Percentiles rank a stretch among this genome's conserved stretches.
These are phyloP conservation scores for Arabis alpina DNA, from an alignment of 345 rosid genomes.

Conservation along the genomic window DNA sequence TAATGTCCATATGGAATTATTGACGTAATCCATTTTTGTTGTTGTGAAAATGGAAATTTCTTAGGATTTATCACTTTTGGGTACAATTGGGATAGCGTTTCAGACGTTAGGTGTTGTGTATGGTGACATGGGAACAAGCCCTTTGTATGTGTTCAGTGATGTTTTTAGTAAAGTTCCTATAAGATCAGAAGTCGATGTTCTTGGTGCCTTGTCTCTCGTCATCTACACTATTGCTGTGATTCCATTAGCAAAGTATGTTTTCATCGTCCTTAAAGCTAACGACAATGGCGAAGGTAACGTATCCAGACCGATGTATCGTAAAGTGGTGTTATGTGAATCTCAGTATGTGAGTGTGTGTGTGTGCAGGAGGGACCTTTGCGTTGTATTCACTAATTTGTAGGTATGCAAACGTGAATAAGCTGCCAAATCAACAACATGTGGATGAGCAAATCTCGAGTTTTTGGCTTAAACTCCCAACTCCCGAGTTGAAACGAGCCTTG, in stretches of 20 bases:
- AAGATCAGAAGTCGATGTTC: slow-evolving; percentile 77
- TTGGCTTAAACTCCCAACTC: slow-evolving; percentile 91
- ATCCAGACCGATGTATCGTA: slow-evolving; percentile 17
- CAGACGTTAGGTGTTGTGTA: slow-evolving; percentile 98
- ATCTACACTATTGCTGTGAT: slow-evolving; percentile 91
- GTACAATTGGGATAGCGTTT: slow-evolving; percentile 78
- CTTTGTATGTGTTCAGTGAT: slow-evolving; percentile 89
- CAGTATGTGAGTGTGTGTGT: slow-evolving; percentile 41
- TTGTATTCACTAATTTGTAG: slow-evolving; percentile 84
- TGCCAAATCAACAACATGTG: slow-evolving; percentile 93
- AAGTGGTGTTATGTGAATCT: slow-evolving; percentile 51
- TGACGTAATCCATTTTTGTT: slow-evolving; percentile 1
- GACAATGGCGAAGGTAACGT: slow-evolving; percentile 90
- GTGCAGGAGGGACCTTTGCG: slow-evolving; percentile 97
- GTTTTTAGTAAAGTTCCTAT: slow-evolving; percentile 92
- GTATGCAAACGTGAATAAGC: slow-evolving; percentile 84
- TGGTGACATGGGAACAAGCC: slow-evolving; percentile 98
- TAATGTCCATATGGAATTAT: not conserved
- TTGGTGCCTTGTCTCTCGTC: slow-evolving; percentile 92
- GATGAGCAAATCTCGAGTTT: slow-evolving; percentile 92
- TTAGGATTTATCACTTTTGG: slow-evolving; percentile 75
- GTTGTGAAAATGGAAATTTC: no score
- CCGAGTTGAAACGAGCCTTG: slow-evolving; percentile 89
- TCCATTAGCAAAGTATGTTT: slow-evolving; percentile 87
- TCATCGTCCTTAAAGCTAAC: slow-evolving; percentile 95